Evolutionary conservation across 1,139 yeast genomes (phyloP).

Genomic region (Candida tropicalis): DNA sequence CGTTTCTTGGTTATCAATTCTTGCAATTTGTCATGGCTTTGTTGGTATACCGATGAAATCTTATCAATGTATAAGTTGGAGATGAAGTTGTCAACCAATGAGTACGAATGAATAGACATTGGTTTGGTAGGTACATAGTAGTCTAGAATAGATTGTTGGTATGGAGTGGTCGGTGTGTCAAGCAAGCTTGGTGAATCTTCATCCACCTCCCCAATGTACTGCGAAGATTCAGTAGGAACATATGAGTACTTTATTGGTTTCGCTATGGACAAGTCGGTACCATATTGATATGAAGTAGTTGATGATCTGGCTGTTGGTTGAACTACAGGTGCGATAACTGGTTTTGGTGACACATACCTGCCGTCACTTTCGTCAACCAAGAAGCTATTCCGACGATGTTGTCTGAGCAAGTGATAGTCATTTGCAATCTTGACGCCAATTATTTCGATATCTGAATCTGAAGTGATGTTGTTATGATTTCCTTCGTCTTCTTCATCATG

Average conservation of each 20-base stretch:
- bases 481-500: neutral
- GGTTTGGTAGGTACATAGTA: constrained; percentile 22
- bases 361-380: constrained; percentile 10
- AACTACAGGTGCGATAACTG: no score
- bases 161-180: constrained; percentile 11
- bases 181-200: constrained; percentile 1
- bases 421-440: constrained; percentile 13
- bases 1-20: constrained; percentile 22
- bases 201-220: no score
- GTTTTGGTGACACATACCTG: neutral
- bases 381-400: neutral
- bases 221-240: neutral
- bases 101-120: constrained; percentile 18
- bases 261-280: constrained; percentile 18
- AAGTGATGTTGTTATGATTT: neutral
- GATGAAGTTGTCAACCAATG: constrained; percentile 21
- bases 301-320: neutral
- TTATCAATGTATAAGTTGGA: constrained; percentile 20
- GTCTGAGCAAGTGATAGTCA: constrained; percentile 15
- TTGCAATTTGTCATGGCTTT: constrained; percentile 18
- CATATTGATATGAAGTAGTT: constrained; percentile 12
- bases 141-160: constrained; percentile 21
- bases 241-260: constrained; percentile 6
- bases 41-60: constrained; percentile 18
- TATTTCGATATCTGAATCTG: constrained; percentile 15